Evolutionary conservation across 1,284 basidiomycete species (phyloP), one percentile per base, ranked within the genome.

Genomic region (Papiliotrema laurentii): DNA sequence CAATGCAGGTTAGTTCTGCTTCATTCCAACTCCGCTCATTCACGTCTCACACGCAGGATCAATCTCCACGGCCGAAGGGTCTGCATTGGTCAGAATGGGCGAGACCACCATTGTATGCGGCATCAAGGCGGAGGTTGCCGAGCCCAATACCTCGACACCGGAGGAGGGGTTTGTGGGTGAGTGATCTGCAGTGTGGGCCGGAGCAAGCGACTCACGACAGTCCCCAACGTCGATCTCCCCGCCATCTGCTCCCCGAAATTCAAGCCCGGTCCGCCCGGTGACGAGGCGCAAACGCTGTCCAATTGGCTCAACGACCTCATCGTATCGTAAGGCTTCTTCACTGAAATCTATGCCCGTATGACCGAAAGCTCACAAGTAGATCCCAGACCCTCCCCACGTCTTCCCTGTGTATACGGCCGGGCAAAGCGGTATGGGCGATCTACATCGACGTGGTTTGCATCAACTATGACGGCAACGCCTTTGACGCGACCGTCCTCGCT

Each of bases 361-460:
- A 35, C 33, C 43, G 33, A 11, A 41, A 25, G 26, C 14, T 26
- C 28, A 9, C n/a, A n/a, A n/a, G 5, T 5, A 92, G 89, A 22
- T 84, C 88, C 4, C 78, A 78, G 19, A 72, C 85, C 4, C 55
- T 98, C 0, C 76, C 86, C 0, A 78, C 84, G 1, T 69, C 78
- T 0, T 81, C 83, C 0, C 79, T 98, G 1, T 85, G 85, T 63
- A 96, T 98, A 45, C 78, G 86, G 18, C 80, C 82, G 0, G 84
- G 83, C 3, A 87, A 86, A 69, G 80, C 89, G 0, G 91, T 79
- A 0, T 98, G 92, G 91, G 85, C 86, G 22, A 77, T 98, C 16
- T 97, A 97, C 70, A 79, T 97, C 56, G 94, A 98, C 58, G 83
- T 90, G 26, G 88, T 86, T 4, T 97, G 92, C 72, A 87, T 98